Base-by-base conservation (phyloP, 257 asterid species). In the Solanum phureja region DNA sequence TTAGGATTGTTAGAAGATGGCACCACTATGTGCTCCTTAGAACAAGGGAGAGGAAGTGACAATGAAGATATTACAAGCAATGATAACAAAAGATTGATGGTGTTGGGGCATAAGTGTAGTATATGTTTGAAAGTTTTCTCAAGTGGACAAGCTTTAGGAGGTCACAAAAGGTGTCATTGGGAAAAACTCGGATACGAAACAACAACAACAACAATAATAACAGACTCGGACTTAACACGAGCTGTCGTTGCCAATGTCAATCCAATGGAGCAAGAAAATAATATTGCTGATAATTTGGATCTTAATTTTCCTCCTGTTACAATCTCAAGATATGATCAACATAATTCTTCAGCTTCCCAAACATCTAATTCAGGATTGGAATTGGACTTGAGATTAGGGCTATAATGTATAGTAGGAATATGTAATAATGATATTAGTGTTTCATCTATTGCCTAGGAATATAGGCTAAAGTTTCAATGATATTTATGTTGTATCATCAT, bases 141-240 rank as follows among this genome's bases (percentile, higher is more conserved):
- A 29, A 93, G 94, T 44, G 97, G 98, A 0, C 96, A 95, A 88
- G 98, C 98, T 18, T 83, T 94, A 88, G 98, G 98, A 3, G 97
- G 98, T 2, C 99, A 95, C 88, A 96, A 91, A 90, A 93, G 98
- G 92, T 92, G 98, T 89, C 99, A 95, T 9, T 94, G 93, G 95
- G 98, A 95, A 85, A 93, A 92, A 88, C 46, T 38, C 72, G 90
- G 68, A 19, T 92, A 83, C 2, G 91, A 90, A 24, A 38, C 33
- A 33, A 46, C 56, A 77, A 81, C 85, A 27, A 46, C 56, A 77
- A 79, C 85, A 27, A 79, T 21, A 42, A 4, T 27, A 8, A 60
- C 40, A 27, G 68, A 81, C 5, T 84, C 87, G 21, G 90, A 81
- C 58, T 38, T 87, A 33, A 69, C 84, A 34, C 91, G 84, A 73